Percentiles rank a stretch among this genome's conserved stretches.
Conservation (phyloP, 768 basidiomycete species). For the Leccinum disarticulatum region DNA sequence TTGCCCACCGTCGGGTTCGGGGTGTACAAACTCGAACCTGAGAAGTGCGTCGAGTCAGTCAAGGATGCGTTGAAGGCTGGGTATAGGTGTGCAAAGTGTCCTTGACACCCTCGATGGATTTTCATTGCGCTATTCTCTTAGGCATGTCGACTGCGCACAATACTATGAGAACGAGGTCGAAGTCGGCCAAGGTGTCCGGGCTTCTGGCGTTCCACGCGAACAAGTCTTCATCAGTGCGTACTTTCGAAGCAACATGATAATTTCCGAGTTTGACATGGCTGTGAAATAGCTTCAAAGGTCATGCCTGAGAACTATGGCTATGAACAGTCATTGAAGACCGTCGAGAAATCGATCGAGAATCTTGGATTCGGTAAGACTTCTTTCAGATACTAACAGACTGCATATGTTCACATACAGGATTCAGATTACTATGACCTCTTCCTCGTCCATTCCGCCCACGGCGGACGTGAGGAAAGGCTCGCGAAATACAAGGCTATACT, state of each 20-base stretch:
- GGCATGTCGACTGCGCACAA: conserved; percentile 30
- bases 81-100: conserved; percentile 21
- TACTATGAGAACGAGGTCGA: conserved; percentile 26
- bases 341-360: conserved; percentile 26
- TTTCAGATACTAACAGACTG: not conserved
- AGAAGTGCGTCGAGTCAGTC: conserved; percentile 16
- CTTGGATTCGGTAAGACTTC: conserved; percentile 21
- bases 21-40: conserved; percentile 18
- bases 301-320: conserved; percentile 8
- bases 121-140: conserved; percentile 4
- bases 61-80: conserved; percentile 23
- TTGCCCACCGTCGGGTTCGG: conserved; percentile 30
- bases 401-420: not conserved
- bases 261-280: not conserved
- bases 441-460: conserved; percentile 45
- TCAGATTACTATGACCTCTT: conserved; percentile 48
- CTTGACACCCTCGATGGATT: not conserved
- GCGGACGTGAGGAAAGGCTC: conserved; percentile 39
- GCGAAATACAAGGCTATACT: conserved; percentile 41
- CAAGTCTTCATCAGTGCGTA: conserved; percentile 32
- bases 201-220: conserved; percentile 24
- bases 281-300: conserved; percentile 25
- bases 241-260: not conserved
- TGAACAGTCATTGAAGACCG: conserved; percentile 11
- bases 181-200: conserved; percentile 28